These are phyloP conservation scores for Ogataea hybrid DNA, from an alignment of 1,139 yeast genomes.

Conservation along the genomic window DNA sequence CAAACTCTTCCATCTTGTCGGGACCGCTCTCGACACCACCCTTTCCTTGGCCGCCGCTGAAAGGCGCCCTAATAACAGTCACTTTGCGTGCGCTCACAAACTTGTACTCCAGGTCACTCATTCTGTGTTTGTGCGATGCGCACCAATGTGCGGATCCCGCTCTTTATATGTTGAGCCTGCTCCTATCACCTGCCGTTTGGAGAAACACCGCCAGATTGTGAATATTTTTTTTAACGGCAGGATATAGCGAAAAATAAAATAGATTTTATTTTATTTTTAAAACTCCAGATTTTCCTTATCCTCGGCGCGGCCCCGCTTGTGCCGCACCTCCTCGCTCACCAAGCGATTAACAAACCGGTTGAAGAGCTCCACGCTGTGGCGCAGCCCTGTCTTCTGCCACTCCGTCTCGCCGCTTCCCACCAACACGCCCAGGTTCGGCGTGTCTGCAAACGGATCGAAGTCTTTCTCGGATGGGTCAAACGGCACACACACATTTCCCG, in stretches of 20 bases:
- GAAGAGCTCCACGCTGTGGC: conserved; percentile 73
- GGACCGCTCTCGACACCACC: conserved; percentile 96
- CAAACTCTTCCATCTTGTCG: conserved; percentile 69
- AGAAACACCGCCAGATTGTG: conserved; percentile 5
- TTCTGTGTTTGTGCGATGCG: background rate
- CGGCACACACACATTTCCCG: conserved; percentile 98
- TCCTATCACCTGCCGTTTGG: conserved; percentile 5
- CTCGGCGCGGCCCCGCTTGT: conserved; percentile 43
- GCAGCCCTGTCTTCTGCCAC: conserved; percentile 67
- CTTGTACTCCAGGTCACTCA: conserved; percentile 37
- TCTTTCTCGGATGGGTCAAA: conserved; percentile 61
- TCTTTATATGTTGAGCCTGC: background rate
- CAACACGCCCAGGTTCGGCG: conserved; percentile 71
- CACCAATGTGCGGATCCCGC: background rate
- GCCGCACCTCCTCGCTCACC: conserved; percentile 56
- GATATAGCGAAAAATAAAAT: conserved; percentile 4
- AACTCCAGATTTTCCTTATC: conserved; percentile 26
- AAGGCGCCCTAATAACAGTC: conserved; percentile 78
- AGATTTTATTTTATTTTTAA: conserved; percentile 2
- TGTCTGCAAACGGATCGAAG: conserved; percentile 69
- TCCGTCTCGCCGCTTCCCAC: conserved; percentile 39
- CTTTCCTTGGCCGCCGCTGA: conserved; percentile 95
- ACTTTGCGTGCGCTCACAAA: conserved; percentile 53
- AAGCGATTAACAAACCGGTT: conserved; percentile 58
- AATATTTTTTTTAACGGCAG: conserved; percentile 5